Evolutionary conservation across 345 rosid species (phyloP).

Genomic region (Abelmoschus esculentus): DNA sequence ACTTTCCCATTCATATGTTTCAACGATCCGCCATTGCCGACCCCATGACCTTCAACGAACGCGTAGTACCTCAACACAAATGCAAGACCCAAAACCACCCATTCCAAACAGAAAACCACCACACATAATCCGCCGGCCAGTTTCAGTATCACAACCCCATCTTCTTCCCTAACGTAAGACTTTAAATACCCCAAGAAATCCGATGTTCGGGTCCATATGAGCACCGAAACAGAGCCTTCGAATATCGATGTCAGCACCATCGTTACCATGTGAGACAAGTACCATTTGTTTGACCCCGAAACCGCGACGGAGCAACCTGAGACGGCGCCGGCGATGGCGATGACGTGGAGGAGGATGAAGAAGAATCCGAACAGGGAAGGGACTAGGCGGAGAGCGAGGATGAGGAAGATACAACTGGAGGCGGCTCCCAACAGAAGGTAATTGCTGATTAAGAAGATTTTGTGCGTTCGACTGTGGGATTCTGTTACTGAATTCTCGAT

Average conservation of each 20-base stretch:
- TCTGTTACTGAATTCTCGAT: neutral
- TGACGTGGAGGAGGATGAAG: neutral
- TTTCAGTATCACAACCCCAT: neutral
- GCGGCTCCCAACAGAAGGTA: neutral
- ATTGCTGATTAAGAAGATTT: neutral
- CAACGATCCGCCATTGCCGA: neutral
- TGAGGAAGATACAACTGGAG: neutral
- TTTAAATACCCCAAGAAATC: neutral
- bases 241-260: constrained; percentile 1
- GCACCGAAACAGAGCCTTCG: neutral
- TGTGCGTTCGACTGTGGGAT: neutral
- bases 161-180: neutral
- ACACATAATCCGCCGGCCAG: neutral
- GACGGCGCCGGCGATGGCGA: neutral
- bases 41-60: neutral
- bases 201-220: neutral
- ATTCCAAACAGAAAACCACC: neutral
- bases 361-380: neutral
- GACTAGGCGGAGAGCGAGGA: neutral
- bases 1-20: neutral
- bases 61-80: neutral
- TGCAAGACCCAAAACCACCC: neutral
- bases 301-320: neutral
- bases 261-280: neutral
- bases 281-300: neutral